Base-by-base conservation (phyloP, 768 basidiomycete species). In the Termitomyces sp. region DNA sequence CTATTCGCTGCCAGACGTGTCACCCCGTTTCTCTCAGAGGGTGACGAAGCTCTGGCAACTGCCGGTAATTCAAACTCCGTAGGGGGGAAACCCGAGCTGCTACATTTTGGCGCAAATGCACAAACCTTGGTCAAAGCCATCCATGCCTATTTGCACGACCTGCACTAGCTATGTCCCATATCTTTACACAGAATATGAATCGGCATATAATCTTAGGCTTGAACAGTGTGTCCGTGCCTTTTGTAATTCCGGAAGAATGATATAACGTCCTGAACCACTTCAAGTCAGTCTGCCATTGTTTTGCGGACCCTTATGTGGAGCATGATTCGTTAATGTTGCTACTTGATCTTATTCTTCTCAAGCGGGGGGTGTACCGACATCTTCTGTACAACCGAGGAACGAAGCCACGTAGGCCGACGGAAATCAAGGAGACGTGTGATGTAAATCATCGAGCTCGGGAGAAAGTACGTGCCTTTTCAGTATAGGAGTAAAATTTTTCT, bases 291-390 rank as follows among this genome's bases (percentile, higher is more conserved):
- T 91, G 90, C 68, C 80, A 79, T 42, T 73, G 76, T 32, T 92
- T 94, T 67, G 91, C 87, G 0, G 93, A 95, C 73, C 91, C 91
- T 60, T 94, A 94, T 66, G 90, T 94, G 62, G 92, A 95, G 70
- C 88, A 94, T 63, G 91, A 94, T 70, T 75, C 79, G 0, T 74
- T 94, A 62, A 88, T 85, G 1, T 75, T 94, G 20, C 73, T 91
- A 5, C 79, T 94, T 45, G 93, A 95, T 74, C 80, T 95, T 2
- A 88, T 94, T 55, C 79, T 94, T 29, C 79, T 95, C 29, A 94
- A 94, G 72, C 76, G 88, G 42, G 92, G 84, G 12, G 92, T 94
- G 3, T 94, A 89, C 69, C 80, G 88, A 17, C 92, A 94, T 73
- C 73, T 94, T 17, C 74, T 94, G 36, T 94, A 89, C 67, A 95